These are phyloP conservation scores for Leptographium wingfieldii DNA, from an alignment of 2,329 filamentous ascomycete genomes.

Conservation along the genomic window DNA sequence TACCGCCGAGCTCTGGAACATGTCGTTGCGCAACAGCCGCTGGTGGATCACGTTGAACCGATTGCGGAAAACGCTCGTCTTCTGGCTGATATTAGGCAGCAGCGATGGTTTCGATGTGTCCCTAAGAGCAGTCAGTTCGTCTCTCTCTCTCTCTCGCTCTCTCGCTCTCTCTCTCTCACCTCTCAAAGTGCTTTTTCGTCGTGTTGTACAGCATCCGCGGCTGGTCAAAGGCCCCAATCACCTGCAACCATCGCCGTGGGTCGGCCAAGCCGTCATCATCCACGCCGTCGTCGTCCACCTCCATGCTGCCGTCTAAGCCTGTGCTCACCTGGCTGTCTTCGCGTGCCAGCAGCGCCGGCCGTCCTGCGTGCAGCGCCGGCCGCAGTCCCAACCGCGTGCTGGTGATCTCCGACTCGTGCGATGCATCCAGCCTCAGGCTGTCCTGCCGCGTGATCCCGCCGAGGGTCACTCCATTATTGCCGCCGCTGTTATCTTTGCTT, in stretches of 20 bases:
- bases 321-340: slow-evolving; percentile 58
- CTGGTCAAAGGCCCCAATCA: slow-evolving; percentile 75
- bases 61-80: slow-evolving; percentile 77
- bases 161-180: slow-evolving; percentile 26
- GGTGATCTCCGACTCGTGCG: slow-evolving; percentile 36
- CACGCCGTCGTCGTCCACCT: slow-evolving; percentile 31
- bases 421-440: slow-evolving; percentile 48
- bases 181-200: slow-evolving; percentile 82
- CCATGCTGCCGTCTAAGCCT: slow-evolving; percentile 36
- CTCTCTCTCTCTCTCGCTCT: too few relatives aligned
- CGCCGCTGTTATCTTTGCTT: neutral
- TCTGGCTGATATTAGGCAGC: slow-evolving; percentile 66
- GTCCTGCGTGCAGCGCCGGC: slow-evolving; percentile 14
- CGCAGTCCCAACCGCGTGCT: slow-evolving; percentile 44
- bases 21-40: slow-evolving; percentile 80
- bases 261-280: slow-evolving; percentile 52
- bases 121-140: slow-evolving; percentile 22
- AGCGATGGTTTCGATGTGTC: slow-evolving; percentile 53
- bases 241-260: slow-evolving; percentile 69
- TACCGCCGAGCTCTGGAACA: slow-evolving; percentile 75
- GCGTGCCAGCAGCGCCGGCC: slow-evolving; percentile 26
- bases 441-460: slow-evolving; percentile 43
- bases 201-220: slow-evolving; percentile 67
- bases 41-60: slow-evolving; percentile 89
- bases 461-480: neutral